Percentiles rank a stretch among this genome's conserved stretches.
phyloP scores from a whole-genome alignment of 495 filamentous ascomycete species.

The Cercophora newfieldiana region DNA sequence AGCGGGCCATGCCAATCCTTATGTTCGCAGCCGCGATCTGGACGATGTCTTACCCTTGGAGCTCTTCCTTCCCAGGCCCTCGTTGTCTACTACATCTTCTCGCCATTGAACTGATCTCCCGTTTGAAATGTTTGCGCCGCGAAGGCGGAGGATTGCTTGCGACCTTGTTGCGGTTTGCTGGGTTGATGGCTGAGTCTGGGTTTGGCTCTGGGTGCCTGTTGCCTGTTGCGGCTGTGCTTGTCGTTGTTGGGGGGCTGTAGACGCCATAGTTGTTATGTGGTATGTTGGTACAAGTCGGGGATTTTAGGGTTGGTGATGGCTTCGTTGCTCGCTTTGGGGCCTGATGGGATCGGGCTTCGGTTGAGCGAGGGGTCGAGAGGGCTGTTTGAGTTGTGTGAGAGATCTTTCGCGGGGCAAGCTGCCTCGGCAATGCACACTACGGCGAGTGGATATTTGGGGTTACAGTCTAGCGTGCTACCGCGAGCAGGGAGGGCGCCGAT shows the following conservation, averaged over 20 bases:
- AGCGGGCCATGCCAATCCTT: neutral
- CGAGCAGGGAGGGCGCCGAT: neutral
- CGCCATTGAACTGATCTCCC: slow-evolving; percentile 78
- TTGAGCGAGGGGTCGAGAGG: neutral
- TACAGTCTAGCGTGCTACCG: too few relatives aligned
- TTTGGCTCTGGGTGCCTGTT: slow-evolving; percentile 25
- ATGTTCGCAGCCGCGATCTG: neutral
- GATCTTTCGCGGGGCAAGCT: neutral
- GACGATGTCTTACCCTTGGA: slow-evolving; percentile 72
- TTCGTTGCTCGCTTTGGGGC: neutral
- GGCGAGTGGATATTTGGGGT: neutral
- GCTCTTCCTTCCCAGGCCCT: slow-evolving; percentile 88
- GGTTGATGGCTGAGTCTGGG: slow-evolving; percentile 2
- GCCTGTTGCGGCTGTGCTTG: slow-evolving; percentile 21
- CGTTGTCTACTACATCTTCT: slow-evolving; percentile 92
- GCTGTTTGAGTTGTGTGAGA: neutral
- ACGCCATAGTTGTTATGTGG: slow-evolving; percentile 23
- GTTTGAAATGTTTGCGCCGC: slow-evolving; percentile 40
- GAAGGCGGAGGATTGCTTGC: slow-evolving; percentile 47
- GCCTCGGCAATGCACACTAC: neutral
- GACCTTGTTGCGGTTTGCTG: slow-evolving; percentile 26
- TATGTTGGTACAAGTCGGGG: neutral
- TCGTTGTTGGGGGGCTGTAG: slow-evolving; percentile 17
- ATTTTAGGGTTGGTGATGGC: neutral
- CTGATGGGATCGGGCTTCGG: neutral